Evolutionary conservation across 495 filamentous ascomycete species (phyloP), one percentile per base, ranked within the genome.

Genomic region (Penicillium longicatenatum): DNA sequence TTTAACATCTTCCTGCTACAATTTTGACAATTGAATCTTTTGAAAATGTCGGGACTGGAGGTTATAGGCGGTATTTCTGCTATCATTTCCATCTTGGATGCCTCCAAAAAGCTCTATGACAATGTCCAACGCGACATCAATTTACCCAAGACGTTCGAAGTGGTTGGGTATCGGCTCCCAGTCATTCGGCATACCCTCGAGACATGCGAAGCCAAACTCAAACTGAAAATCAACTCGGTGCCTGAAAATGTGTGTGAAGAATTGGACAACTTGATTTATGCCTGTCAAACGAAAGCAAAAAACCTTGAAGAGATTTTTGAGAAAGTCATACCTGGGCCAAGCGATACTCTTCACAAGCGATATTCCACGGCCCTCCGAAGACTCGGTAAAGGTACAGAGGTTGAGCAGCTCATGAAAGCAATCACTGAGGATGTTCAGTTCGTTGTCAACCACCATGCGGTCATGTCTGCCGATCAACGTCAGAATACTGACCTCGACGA

Each of bases 321-420:
- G 19, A 58, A 51, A 11, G 11, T 44, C 6, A 8, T 58, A 44
- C 55, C 55, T 9, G 55, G 55, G 6, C 30, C 51, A 44, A 52
- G 24, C 6, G 47, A 51, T 4, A n/a, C n/a, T n/a, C n/a, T n/a
- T n/a, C n/a, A 52, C 33, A 22, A 14, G 52, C 46, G 55, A 42
- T 58, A 58, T 30, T 44, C 26, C n/a, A 50, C 43, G 31, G 17
- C 51, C 24, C 33, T 58, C 8, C 46, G 33, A 3, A 51, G 55
- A 45, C 47, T 52, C 22, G 55, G 55, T 9, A 51, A 51, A 45
- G 55, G 47, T 4, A 58, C 51, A 39, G 55, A 59, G 17, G 50
- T 59, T 26, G 57, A 59, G 47, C 50, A 59, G 29, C 42, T 59
- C 5, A 59, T 59, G 50, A 0, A 20, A 19, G 17, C 2, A 11